Conservation (phyloP, 116 monocot genomes). For the Dioscorea cayenensis region DNA sequence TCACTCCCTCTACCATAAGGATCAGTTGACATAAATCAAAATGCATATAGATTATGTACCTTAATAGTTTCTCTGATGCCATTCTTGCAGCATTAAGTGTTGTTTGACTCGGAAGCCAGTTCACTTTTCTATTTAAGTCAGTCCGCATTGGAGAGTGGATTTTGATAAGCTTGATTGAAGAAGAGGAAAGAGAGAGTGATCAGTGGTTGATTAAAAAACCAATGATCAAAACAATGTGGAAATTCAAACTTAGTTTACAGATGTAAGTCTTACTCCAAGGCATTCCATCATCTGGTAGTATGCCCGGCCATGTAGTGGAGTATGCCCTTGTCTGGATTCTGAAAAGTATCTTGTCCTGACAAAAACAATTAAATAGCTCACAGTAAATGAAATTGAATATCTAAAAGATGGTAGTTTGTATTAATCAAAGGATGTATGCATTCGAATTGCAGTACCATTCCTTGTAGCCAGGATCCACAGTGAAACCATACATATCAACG, state of each 20-base stretch:
- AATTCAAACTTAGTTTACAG: not conserved
- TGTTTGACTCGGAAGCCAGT: slow-evolving; percentile 51
- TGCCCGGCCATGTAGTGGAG: slow-evolving; percentile 90
- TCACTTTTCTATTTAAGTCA: slow-evolving; percentile 52
- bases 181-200: not conserved
- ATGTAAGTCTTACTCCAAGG: slow-evolving; percentile 55
- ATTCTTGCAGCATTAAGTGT: slow-evolving; percentile 67
- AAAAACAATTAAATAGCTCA: not conserved
- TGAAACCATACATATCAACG: slow-evolving; percentile 99
- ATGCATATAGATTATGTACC: slow-evolving; percentile 31
- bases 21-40: not conserved
- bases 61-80: slow-evolving; percentile 87
- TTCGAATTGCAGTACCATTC: slow-evolving; percentile 65
- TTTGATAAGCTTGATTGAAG: slow-evolving; percentile 68
- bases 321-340: slow-evolving; percentile 93
- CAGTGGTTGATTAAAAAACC: not conserved
- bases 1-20: too few relatives aligned
- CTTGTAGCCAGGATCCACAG: slow-evolving; percentile 99
- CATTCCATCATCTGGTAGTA: slow-evolving; percentile 99
- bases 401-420: not conserved
- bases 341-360: slow-evolving; percentile 98
- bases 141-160: slow-evolving; percentile 95
- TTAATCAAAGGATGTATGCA: not conserved
- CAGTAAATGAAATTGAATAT: not conserved
- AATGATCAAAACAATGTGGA: not conserved